Evolutionary conservation across 371 early-diverging fungal genomes (phyloP).

Genomic region (Fennellomyces sp.): DNA sequence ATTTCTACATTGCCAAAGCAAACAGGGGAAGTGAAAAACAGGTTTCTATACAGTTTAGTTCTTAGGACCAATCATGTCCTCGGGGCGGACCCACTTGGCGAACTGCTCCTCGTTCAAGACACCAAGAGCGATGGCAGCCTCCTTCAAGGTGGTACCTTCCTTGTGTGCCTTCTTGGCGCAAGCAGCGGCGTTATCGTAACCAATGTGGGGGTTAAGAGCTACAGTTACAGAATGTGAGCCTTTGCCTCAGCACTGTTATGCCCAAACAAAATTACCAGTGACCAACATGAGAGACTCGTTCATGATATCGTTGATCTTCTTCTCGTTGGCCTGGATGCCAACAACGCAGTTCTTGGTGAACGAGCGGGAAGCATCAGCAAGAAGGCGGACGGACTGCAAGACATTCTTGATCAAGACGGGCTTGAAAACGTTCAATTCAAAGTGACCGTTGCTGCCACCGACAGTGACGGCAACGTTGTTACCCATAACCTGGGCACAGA

Average conservation of each 20-base stretch:
- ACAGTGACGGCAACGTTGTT: constrained; percentile 91
- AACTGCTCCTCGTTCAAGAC: constrained; percentile 86
- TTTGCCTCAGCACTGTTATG: too few relatives aligned
- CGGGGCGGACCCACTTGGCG: constrained; percentile 90
- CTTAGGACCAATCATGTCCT: constrained; percentile 82
- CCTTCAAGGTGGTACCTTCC: constrained; percentile 78
- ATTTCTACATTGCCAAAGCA: too few relatives aligned
- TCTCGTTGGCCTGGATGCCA: constrained; percentile 90
- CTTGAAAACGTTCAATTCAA: constrained; percentile 98
- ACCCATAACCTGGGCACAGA: constrained; percentile 96
- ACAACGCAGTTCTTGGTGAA: constrained; percentile 92
- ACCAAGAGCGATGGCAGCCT: constrained; percentile 83
- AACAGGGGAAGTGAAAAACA: too few relatives aligned
- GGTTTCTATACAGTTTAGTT: too few relatives aligned
- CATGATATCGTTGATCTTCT: constrained; percentile 83
- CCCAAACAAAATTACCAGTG: constrained; percentile 17
- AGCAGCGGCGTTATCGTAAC: constrained; percentile 80
- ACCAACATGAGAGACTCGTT: constrained; percentile 34
- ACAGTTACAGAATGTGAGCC: too few relatives aligned
- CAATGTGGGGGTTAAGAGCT: constrained; percentile 61
- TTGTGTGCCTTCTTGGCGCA: constrained; percentile 96
- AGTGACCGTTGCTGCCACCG: constrained; percentile 94
- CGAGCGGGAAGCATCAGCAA: constrained; percentile 84
- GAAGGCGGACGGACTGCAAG: constrained; percentile 84
- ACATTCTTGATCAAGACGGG: constrained; percentile 95